Conservation (phyloP, 371 early-diverging fungal genomes). For the Nosema granulosis region DNA sequence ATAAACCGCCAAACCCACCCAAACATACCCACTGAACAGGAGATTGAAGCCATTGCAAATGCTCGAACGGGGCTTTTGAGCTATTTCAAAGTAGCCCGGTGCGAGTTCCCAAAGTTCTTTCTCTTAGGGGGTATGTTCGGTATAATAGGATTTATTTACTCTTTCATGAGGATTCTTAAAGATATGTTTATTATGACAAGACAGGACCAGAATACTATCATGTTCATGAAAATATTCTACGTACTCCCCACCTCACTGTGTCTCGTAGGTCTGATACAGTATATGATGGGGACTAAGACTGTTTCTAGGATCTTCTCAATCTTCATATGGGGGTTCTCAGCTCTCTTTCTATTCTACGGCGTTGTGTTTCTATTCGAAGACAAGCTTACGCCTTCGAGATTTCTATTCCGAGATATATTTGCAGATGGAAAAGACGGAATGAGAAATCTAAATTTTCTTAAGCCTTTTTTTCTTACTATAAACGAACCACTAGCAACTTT, state of each 20-base stretch:
- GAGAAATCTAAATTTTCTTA: constrained; percentile 49
- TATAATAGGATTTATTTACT: constrained; percentile 65
- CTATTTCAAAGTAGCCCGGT: constrained; percentile 60
- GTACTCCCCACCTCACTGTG: constrained; percentile 61
- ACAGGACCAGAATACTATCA: constrained; percentile 65
- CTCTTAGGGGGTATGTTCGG: constrained; percentile 63
- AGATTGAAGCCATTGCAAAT: constrained; percentile 46
- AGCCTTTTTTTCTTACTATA: constrained; percentile 60
- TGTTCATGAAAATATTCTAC: constrained; percentile 64
- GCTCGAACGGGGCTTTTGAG: constrained; percentile 36
- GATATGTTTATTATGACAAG: constrained; percentile 65
- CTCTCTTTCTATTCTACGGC: constrained; percentile 60
- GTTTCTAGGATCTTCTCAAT: constrained; percentile 60
- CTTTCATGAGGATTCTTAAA: constrained; percentile 67
- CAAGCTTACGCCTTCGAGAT: constrained; percentile 54
- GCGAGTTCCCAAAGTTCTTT: constrained; percentile 64
- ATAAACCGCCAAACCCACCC: background rate
- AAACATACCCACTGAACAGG: constrained; percentile 58
- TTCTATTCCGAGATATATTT: constrained; percentile 57
- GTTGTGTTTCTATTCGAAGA: constrained; percentile 60
- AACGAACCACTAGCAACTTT: constrained; percentile 65
- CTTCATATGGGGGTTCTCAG: constrained; percentile 57
- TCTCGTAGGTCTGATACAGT: constrained; percentile 62
- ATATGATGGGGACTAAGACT: constrained; percentile 44
- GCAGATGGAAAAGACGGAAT: constrained; percentile 56